These are phyloP conservation scores for Blastocystis sp. DNA, from an alignment of 352 stramenopile genomes.

Conservation along the genomic window DNA sequence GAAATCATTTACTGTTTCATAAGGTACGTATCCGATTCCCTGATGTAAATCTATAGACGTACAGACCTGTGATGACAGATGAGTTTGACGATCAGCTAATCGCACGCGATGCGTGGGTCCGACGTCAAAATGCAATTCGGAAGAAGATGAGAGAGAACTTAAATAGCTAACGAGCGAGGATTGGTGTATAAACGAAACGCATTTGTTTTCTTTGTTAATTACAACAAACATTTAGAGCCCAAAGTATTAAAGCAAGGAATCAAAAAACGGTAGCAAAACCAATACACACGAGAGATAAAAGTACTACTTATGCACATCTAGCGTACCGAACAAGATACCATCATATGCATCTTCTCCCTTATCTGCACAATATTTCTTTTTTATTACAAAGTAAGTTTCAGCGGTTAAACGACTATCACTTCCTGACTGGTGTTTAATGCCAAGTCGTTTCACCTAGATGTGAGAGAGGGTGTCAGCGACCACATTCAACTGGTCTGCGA, in stretches of 20 bases:
- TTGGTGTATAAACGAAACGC: slow-evolving; percentile 6
- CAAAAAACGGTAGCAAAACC: slow-evolving; percentile 37
- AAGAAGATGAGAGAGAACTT: neutral
- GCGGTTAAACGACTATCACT: slow-evolving; percentile 55
- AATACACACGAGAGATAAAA: neutral
- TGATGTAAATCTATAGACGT: neutral
- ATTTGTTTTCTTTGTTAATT: neutral
- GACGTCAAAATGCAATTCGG: slow-evolving; percentile 28
- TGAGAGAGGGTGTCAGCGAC: neutral
- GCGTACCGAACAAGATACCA: slow-evolving; percentile 14
- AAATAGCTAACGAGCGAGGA: neutral
- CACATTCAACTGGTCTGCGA: slow-evolving; percentile 55
- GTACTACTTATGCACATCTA: slow-evolving; percentile 45
- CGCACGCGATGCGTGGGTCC: slow-evolving; percentile 18
- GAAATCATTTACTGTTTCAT: slow-evolving; percentile 1
- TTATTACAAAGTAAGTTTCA: slow-evolving; percentile 46
- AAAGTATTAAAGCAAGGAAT: slow-evolving; percentile 1
- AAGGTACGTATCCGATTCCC: neutral
- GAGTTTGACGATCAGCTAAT: slow-evolving; percentile 30
- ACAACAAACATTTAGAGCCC: slow-evolving; percentile 28
- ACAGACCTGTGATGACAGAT: slow-evolving; percentile 45
- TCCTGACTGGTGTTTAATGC: slow-evolving; percentile 44
- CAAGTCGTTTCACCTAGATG: slow-evolving; percentile 7
- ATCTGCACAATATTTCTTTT: neutral
- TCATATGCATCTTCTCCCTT: neutral